Evolutionary conservation across 768 basidiomycete species (phyloP).

Genomic region (Xerocomus spinulosus): DNA sequence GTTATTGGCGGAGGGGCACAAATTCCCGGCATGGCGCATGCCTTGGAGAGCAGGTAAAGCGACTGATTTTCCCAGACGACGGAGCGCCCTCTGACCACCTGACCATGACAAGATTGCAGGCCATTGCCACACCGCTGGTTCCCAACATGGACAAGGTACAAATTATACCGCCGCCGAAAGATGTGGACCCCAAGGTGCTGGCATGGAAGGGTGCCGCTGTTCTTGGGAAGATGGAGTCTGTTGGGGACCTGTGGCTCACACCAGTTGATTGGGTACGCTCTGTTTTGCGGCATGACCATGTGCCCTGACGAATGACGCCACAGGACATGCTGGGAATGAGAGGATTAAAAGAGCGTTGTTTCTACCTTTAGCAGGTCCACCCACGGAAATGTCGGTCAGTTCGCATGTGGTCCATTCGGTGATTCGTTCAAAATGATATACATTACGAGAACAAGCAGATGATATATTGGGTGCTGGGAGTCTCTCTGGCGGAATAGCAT

Average conservation of each 20-base stretch:
- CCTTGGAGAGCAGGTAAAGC: conserved; percentile 76
- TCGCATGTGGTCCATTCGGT: background rate
- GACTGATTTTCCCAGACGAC: background rate
- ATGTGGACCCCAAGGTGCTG: conserved; percentile 84
- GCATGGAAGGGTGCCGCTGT: conserved; percentile 95
- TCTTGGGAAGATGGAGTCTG: conserved; percentile 86
- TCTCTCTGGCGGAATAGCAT: conserved; percentile 6
- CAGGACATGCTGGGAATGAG: conserved; percentile 79
- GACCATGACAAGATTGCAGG: conserved; percentile 49
- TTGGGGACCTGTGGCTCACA: conserved; percentile 87
- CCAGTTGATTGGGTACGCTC: conserved; percentile 76
- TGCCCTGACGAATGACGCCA: conserved; percentile 7
- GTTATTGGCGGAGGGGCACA: conserved; percentile 82
- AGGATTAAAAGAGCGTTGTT: conserved; percentile 76
- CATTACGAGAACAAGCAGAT: conserved; percentile 14
- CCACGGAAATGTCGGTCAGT: background rate
- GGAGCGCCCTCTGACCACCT: conserved; percentile 3
- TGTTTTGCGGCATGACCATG: conserved; percentile 1
- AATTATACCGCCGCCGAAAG: conserved; percentile 92
- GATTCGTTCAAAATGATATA: background rate
- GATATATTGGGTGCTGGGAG: background rate
- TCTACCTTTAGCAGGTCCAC: conserved; percentile 52
- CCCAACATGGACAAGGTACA: conserved; percentile 83
- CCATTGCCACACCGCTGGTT: conserved; percentile 78
- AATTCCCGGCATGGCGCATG: conserved; percentile 79